Percentiles rank a stretch among this genome's conserved stretches.
phyloP scores from a whole-genome alignment of 2,329 filamentous ascomycete species.

The Talaromyces sp. region DNA sequence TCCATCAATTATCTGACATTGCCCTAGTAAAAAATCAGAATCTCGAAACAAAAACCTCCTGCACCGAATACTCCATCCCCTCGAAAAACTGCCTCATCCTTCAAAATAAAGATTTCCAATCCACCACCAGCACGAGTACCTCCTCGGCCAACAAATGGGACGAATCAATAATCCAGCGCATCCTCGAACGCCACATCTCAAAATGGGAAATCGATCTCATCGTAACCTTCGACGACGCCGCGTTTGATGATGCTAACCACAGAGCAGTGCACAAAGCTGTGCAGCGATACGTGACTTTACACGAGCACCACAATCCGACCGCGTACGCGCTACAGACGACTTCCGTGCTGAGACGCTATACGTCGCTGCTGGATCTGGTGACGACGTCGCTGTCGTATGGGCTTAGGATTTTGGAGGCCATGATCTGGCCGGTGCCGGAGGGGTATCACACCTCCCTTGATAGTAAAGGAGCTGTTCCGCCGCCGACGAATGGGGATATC shows the following conservation, averaged over 20 bases:
- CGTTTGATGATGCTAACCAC: constrained; percentile 34
- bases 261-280: constrained; percentile 32
- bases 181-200: constrained; percentile 34
- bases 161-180: constrained; percentile 31
- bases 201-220: constrained; percentile 42
- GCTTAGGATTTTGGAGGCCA: constrained; percentile 21
- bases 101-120: constrained; percentile 36
- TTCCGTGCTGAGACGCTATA: constrained; percentile 37
- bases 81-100: constrained; percentile 36
- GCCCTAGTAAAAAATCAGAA: constrained; percentile 16
- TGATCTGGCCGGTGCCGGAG: constrained; percentile 16
- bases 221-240: constrained; percentile 41
- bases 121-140: constrained; percentile 17
- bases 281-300: constrained; percentile 26
- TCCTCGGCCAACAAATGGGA: constrained; percentile 33
- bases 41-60: constrained; percentile 24
- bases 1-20: background rate
- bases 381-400: constrained; percentile 37
- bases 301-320: constrained; percentile 26
- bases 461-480: background rate
- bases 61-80: constrained; percentile 22
- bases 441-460: constrained; percentile 1
- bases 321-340: constrained; percentile 38
- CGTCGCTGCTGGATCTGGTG: constrained; percentile 36
- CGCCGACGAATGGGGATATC: constrained; percentile 2